A percentile compares a stretch with the other conserved stretches of the same genome.
phyloP scores from a whole-genome alignment of 2,329 filamentous ascomycete species.

The Colletotrichum cereale region DNA sequence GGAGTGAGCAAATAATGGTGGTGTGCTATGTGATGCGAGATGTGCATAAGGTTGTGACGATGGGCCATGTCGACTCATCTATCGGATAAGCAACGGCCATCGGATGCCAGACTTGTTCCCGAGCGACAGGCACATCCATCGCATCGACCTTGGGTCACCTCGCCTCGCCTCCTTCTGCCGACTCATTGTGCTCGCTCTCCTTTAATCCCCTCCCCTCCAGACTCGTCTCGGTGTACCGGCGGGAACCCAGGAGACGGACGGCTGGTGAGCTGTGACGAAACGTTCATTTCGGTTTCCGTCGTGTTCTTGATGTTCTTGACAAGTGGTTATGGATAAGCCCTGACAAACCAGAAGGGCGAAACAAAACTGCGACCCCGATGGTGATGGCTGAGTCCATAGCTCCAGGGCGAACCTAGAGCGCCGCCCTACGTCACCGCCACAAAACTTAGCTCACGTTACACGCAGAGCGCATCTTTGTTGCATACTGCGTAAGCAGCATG shows the following conservation, averaged over 20 bases:
- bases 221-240: conserved; percentile 14
- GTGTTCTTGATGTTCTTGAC: not conserved
- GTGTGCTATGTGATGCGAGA: not conserved
- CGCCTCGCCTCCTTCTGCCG: not conserved
- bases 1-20: not conserved
- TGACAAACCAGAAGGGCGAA: conserved; percentile 35
- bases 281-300: conserved; percentile 13
- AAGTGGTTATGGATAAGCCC: conserved; percentile 30
- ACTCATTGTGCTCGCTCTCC: too few relatives aligned
- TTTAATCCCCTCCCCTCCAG: not conserved
- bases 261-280: conserved; percentile 29
- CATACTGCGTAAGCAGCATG: conserved; percentile 23
- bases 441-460: conserved; percentile 5
- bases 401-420: conserved; percentile 15
- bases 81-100: conserved; percentile 29
- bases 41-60: conserved; percentile 18
- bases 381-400: conserved; percentile 11
- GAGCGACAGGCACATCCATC: not conserved
- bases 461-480: conserved; percentile 17
- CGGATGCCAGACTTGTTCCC: conserved; percentile 9
- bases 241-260: conserved; percentile 4
- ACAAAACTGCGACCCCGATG: conserved; percentile 30
- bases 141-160: not conserved
- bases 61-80: conserved; percentile 16
- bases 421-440: conserved; percentile 27